Conservation (phyloP, 23 red algal species). For the Porphyridium purpureum region DNA sequence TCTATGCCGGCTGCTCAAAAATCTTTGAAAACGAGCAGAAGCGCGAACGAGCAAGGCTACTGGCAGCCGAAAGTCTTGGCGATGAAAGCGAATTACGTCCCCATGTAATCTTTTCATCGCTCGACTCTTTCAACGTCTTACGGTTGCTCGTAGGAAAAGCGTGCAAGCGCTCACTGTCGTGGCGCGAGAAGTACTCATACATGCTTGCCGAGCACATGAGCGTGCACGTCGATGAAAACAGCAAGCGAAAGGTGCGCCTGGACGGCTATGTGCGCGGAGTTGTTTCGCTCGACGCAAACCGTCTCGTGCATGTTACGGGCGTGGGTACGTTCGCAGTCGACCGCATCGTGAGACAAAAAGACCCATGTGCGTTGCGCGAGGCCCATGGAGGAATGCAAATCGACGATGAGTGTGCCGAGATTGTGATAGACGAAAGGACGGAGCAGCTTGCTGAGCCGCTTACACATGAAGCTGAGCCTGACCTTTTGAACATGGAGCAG, state of each 20-base stretch:
- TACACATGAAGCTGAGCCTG: slow-evolving; percentile 23
- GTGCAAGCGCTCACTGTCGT: slow-evolving; percentile 6
- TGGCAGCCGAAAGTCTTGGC: slow-evolving; percentile 39
- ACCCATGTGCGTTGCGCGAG: no score
- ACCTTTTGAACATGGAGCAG: slow-evolving; percentile 42
- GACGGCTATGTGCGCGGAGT: slow-evolving; percentile 24
- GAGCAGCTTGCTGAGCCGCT: slow-evolving; percentile 24
- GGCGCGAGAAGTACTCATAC: slow-evolving; percentile 49
- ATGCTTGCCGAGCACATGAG: slow-evolving; percentile 23
- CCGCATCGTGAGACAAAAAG: no score
- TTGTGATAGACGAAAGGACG: slow-evolving; percentile 13
- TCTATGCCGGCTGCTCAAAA: no score
- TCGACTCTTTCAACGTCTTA: slow-evolving; percentile 6
- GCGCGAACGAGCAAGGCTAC: slow-evolving; percentile 7
- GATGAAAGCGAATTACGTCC: slow-evolving; percentile 27
- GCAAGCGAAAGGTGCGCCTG: neutral
- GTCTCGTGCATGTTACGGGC: slow-evolving; percentile 52
- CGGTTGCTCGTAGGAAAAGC: slow-evolving; percentile 13
- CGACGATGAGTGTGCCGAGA: slow-evolving; percentile 1
- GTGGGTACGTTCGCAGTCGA: slow-evolving; percentile 35
- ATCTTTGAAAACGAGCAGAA: no score
- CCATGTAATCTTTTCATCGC: neutral
- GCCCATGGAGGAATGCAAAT: neutral
- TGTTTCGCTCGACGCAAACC: slow-evolving; percentile 19
- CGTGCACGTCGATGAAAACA: neutral